Evolutionary conservation across 116 monocot species (phyloP), one percentile per base, ranked within the genome.

Genomic region (Trichopus zeylanicus): DNA sequence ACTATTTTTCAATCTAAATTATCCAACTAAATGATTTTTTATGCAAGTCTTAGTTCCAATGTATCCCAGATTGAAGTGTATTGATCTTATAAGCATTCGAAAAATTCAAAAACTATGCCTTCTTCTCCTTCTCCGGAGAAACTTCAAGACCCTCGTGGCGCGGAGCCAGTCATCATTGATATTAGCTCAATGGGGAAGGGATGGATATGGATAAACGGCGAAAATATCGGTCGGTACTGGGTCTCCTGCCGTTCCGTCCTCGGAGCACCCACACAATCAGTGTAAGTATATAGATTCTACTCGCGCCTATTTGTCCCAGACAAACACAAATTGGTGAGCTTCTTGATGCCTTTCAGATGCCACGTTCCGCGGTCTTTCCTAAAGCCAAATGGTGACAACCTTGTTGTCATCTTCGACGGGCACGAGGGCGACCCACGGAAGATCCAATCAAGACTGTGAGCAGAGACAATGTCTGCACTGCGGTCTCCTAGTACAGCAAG

Each of bases 121-220:
- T 11, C 11, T 22, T 56, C 34, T 23, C 2, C 13, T 42, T n/a
- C n/a, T n/a, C 2, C 64, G 82, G 85, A 82, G 62, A 70, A 68
- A 68, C 51, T 93, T 93, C 58, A 81, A 94, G 48, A 46, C 69
- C 29, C 94, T 11, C 67, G 66, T 1, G 89, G 86, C 4, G 21
- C 53, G 0, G 94, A 89, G 29, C 89, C 89, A 0, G 83, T 94
- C 12, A 82, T 74, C 1, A 5, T 89, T 1, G 79, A 89, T 57
- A 51, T 94, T 81, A 81, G 68, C 68, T 75, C 66, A 57, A 94
- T 94, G 94, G 83, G 71, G 5, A 94, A 94, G 47, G 94, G 94
- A 26, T 26, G 78, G 31, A 66, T 78, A 8, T 94, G 82, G 80
- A 64, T 94, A 33, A 94, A 89, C 4, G 94, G 94, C 19, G 65